A percentile compares a stretch with the other conserved stretches of the same genome.
phyloP scores from a whole-genome alignment of 2,329 filamentous ascomycete species.

The Leptoxyphium fumago region DNA sequence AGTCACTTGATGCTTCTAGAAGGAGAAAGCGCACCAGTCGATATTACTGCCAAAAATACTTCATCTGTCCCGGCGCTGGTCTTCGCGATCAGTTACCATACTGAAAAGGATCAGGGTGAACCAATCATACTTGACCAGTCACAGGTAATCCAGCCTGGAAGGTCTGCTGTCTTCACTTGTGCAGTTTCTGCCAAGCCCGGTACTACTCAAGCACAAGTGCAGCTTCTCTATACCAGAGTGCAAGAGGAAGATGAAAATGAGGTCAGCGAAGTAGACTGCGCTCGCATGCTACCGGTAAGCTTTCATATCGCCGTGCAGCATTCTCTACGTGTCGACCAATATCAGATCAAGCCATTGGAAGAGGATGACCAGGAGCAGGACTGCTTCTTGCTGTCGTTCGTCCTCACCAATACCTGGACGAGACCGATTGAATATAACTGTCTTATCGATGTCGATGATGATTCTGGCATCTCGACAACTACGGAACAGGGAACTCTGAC shows the following conservation, averaged over 20 bases:
- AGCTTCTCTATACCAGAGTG: slow-evolving; percentile 53
- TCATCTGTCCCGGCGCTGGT: slow-evolving; percentile 60
- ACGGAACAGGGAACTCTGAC: not conserved
- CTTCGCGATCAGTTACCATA: slow-evolving; percentile 12
- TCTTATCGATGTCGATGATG: not conserved
- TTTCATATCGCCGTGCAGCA: slow-evolving; percentile 84
- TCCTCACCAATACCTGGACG: slow-evolving; percentile 83
- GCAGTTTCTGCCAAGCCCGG: slow-evolving; percentile 48
- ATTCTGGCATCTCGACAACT: not conserved
- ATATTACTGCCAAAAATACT: slow-evolving; percentile 64
- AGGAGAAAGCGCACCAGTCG: slow-evolving; percentile 67
- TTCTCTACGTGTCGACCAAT: slow-evolving; percentile 65
- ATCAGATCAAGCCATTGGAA: slow-evolving; percentile 50
- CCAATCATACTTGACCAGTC: not conserved
- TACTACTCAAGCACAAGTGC: slow-evolving; percentile 49
- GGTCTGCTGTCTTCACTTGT: not conserved
- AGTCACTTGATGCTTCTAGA: slow-evolving; percentile 85
- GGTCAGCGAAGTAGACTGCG: slow-evolving; percentile 1
- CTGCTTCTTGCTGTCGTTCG: slow-evolving; percentile 66
- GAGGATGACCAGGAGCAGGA: slow-evolving; percentile 32
- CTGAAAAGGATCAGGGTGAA: slow-evolving; percentile 3
- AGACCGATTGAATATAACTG: slow-evolving; percentile 45
- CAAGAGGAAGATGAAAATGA: slow-evolving; percentile 38
- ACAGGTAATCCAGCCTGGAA: not conserved
- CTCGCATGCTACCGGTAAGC: slow-evolving; percentile 46